These are phyloP conservation scores for Xylariaceae sp. DNA, from an alignment of 2,329 filamentous ascomycete species.

Conservation along the genomic window DNA sequence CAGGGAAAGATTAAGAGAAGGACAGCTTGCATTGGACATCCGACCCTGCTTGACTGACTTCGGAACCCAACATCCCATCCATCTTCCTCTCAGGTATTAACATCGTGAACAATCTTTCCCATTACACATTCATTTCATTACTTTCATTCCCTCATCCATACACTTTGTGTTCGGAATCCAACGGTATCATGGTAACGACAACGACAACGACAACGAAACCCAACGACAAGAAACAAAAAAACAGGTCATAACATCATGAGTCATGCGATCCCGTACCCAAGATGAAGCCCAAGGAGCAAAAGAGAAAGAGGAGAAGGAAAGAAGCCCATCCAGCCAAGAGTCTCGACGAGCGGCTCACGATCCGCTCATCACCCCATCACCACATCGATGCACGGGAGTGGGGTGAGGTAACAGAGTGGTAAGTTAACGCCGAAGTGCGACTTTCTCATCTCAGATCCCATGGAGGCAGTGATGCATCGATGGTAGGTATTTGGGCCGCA, in stretches of 20 bases:
- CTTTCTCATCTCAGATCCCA: not conserved
- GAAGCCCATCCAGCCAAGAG: not conserved
- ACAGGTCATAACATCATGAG: conserved; percentile 12
- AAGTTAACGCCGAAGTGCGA: conserved; percentile 2
- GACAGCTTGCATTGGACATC: not conserved
- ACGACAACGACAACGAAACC: not conserved
- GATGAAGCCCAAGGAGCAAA: not conserved
- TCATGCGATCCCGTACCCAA: not conserved
- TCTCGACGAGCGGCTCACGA: not conserved
- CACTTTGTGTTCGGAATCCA: not conserved
- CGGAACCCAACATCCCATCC: too few relatives aligned
- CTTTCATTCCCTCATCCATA: not conserved
- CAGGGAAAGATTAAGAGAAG: not conserved
- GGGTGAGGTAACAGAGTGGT: conserved; percentile 1
- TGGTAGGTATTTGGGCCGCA: conserved; percentile 1
- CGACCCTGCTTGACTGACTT: too few relatives aligned
- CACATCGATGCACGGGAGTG: conserved; percentile 2
- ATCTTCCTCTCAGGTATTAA: too few relatives aligned
- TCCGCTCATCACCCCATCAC: not conserved
- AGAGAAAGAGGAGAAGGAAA: not conserved
- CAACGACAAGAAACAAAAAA: not conserved
- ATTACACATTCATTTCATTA: not conserved
- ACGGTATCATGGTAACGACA: conserved; percentile 1
- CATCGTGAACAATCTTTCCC: conserved; percentile 1
- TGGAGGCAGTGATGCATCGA: conserved; percentile 6